phyloP scores from a whole-genome alignment of 129 eudicot species.

The Solidago caesia region DNA sequence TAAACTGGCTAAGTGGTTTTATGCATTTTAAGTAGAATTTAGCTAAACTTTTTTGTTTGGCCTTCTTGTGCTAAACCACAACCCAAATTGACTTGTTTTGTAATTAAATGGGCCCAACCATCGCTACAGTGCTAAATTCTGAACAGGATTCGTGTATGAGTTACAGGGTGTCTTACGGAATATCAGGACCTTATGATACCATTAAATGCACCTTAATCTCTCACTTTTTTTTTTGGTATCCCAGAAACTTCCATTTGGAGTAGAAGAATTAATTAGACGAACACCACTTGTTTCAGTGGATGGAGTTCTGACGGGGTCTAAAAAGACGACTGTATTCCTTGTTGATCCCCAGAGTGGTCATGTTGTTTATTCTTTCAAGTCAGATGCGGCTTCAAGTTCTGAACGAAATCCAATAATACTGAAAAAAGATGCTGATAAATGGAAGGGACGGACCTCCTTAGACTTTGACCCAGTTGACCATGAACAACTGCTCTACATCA shows the following conservation, averaged over 20 bases:
- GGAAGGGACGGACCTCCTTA: constrained; percentile 32
- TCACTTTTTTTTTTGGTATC: not conserved
- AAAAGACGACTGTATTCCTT: constrained; percentile 68
- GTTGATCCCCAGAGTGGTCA: constrained; percentile 75
- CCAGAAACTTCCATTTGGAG: constrained; percentile 59
- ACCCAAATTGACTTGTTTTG: not conserved
- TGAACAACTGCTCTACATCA: constrained; percentile 53
- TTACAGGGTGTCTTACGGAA: not conserved
- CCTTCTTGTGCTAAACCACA: not conserved
- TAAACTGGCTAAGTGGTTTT: not conserved
- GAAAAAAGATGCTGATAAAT: constrained; percentile 36
- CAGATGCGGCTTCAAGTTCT: constrained; percentile 45
- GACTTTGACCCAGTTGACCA: constrained; percentile 42
- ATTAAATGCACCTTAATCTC: constrained; percentile 5
- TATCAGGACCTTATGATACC: not conserved
- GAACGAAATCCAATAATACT: constrained; percentile 46
- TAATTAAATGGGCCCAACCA: not conserved
- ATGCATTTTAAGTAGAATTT: not conserved
- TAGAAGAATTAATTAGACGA: constrained; percentile 63
- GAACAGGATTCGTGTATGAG: not conserved
- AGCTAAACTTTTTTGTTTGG: not conserved
- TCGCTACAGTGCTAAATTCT: not conserved
- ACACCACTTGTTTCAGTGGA: constrained; percentile 61
- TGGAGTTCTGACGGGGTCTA: constrained; percentile 68
- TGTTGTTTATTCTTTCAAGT: constrained; percentile 56